Percentiles rank a stretch among this genome's conserved stretches.
These are phyloP conservation scores for Metschnikowia kunwiensis DNA, from an alignment of 805 yeast genomes.

Conservation along the genomic window DNA sequence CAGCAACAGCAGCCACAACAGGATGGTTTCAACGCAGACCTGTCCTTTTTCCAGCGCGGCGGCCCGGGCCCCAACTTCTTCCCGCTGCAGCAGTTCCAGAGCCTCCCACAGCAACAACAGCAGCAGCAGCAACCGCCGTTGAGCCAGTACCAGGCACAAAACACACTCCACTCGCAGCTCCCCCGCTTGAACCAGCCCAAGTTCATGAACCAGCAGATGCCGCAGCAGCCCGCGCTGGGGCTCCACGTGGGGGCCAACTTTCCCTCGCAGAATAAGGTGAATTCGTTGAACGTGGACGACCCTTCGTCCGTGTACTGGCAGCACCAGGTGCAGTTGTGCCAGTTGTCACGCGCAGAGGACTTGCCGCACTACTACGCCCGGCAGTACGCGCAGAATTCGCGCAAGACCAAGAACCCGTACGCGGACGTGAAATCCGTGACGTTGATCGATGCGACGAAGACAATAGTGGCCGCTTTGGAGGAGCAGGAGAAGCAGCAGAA, in stretches of 20 bases:
- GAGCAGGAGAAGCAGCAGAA: conserved; percentile 41
- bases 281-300: conserved; percentile 31
- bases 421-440: conserved; percentile 37
- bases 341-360: conserved; percentile 60
- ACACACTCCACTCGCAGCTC: conserved; percentile 22
- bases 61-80: conserved; percentile 21
- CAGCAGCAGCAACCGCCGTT: conserved; percentile 17
- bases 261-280: conserved; percentile 27
- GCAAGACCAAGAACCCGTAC: conserved; percentile 42
- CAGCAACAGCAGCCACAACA: conserved; percentile 28
- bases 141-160: conserved; percentile 16
- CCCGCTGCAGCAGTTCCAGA: conserved; percentile 25
- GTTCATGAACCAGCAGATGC: conserved; percentile 17
- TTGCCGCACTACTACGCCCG: conserved; percentile 82
- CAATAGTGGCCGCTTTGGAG: conserved; percentile 33
- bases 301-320: conserved; percentile 62
- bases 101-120: conserved; percentile 17
- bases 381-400: conserved; percentile 68
- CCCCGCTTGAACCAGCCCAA: conserved; percentile 23
- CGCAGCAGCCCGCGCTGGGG: conserved; percentile 14
- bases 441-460: conserved; percentile 42
- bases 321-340: conserved; percentile 72
- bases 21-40: conserved; percentile 26
- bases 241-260: conserved; percentile 14
- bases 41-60: conserved; percentile 22